Evolutionary conservation across 169 alveolate genomes (phyloP).

Genomic region (Plasmodium inui): DNA sequence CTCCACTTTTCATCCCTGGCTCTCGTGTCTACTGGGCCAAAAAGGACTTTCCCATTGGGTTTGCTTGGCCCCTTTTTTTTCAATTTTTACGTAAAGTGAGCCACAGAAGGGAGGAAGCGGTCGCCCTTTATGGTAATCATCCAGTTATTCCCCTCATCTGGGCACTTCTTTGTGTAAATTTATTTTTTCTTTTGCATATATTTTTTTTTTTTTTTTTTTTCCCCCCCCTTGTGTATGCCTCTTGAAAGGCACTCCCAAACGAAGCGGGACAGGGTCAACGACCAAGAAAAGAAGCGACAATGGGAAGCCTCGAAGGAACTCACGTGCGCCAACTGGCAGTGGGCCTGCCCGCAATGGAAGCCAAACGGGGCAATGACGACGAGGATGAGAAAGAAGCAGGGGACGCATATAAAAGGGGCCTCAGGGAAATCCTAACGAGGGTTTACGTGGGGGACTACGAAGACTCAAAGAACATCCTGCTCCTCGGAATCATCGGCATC

Average conservation of each 20-base stretch:
- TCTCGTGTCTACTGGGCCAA: not conserved
- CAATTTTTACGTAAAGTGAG: not conserved
- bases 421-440: constrained; percentile 52
- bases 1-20: not conserved
- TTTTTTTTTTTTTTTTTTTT: no score
- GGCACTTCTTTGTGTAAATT: not conserved
- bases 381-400: not conserved
- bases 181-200: no score
- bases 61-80: not conserved
- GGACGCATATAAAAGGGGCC: constrained; percentile 9
- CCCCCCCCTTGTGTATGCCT: not conserved
- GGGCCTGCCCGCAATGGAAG: not conserved
- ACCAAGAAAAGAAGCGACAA: not conserved
- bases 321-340: constrained; percentile 2
- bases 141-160: not conserved
- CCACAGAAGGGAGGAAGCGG: not conserved
- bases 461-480: constrained; percentile 47
- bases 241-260: not conserved
- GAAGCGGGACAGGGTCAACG: not conserved
- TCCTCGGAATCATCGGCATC: constrained; percentile 27
- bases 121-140: not conserved
- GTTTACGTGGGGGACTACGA: constrained; percentile 59
- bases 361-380: not conserved
- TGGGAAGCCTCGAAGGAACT: not conserved
- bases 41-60: not conserved